These are phyloP conservation scores for Botrytis porri DNA, from an alignment of 2,329 filamentous ascomycete genomes.

Conservation along the genomic window DNA sequence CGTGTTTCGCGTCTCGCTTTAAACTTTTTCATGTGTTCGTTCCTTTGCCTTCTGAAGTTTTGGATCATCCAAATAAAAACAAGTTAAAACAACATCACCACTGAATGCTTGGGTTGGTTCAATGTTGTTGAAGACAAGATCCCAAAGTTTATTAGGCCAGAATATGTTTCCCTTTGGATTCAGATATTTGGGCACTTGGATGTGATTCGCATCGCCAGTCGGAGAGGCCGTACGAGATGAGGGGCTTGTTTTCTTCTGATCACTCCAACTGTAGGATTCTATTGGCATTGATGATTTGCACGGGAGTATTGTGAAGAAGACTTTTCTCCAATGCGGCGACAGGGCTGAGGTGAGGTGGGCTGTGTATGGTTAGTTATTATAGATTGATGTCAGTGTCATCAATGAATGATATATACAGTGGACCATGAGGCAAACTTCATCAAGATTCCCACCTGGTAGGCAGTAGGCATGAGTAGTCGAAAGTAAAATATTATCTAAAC, in stretches of 20 bases:
- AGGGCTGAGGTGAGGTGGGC: slow-evolving; percentile 10
- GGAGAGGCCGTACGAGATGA: slow-evolving; percentile 25
- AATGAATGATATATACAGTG: background rate
- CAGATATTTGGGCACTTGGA: slow-evolving; percentile 18
- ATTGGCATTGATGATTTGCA: background rate
- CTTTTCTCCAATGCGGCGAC: background rate
- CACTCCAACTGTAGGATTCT: background rate
- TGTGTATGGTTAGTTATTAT: slow-evolving; percentile 1
- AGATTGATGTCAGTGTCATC: background rate
- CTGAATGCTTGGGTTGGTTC: background rate
- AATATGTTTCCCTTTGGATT: slow-evolving; percentile 19
- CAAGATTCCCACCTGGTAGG: too few species aligned
- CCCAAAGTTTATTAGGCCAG: slow-evolving; percentile 22
- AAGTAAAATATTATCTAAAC: background rate
- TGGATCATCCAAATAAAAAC: background rate
- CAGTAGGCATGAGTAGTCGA: background rate
- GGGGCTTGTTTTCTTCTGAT: background rate
- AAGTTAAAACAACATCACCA: background rate
- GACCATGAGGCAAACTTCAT: background rate
- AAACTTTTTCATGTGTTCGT: background rate
- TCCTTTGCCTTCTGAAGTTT: background rate
- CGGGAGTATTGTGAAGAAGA: background rate
- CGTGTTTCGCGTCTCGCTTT: slow-evolving; percentile 27
- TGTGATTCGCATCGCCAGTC: slow-evolving; percentile 19
- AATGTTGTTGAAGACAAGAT: slow-evolving; percentile 15